phyloP scores from a whole-genome alignment of 805 yeast species.

The Babjeviella inositovora region DNA sequence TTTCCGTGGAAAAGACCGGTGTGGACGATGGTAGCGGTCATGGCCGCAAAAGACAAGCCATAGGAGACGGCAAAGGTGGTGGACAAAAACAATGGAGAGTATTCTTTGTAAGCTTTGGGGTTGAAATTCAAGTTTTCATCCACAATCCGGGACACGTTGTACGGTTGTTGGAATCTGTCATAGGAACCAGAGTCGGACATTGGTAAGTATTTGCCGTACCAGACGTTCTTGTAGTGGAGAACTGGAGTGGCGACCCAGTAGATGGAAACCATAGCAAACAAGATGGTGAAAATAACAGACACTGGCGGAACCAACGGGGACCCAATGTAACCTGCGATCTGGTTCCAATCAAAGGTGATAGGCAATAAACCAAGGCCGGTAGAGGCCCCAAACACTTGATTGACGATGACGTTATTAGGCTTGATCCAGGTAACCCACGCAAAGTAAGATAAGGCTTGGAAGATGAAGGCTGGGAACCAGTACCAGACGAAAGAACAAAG shows the following conservation, averaged over 20 bases:
- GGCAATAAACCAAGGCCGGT: conserved; percentile 55
- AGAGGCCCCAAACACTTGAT: conserved; percentile 45
- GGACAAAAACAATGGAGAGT: conserved; percentile 50
- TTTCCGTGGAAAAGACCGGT: conserved; percentile 38
- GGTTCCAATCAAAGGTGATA: conserved; percentile 55
- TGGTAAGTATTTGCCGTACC: conserved; percentile 48
- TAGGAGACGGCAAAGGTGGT: conserved; percentile 43
- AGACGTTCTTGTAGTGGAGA: conserved; percentile 33
- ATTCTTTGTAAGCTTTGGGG: conserved; percentile 27
- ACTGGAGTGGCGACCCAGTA: conserved; percentile 40
- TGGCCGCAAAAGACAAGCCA: conserved; percentile 52
- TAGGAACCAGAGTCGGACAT: conserved; percentile 30
- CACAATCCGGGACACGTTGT: conserved; percentile 33
- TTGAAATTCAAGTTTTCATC: conserved; percentile 23
- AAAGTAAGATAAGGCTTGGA: conserved; percentile 41
- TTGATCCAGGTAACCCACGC: conserved; percentile 54
- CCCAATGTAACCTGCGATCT: conserved; percentile 36
- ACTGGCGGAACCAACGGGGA: conserved; percentile 54
- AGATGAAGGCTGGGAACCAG: conserved; percentile 47
- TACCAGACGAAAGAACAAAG: conserved; percentile 26
- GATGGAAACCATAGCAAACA: conserved; percentile 26
- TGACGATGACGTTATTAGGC: conserved; percentile 42
- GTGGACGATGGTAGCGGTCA: conserved; percentile 44
- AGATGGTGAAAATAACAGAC: conserved; percentile 21
- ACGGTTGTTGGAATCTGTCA: conserved; percentile 32